Percentiles rank a stretch among this genome's conserved stretches.
Conservation (phyloP, 169 alveolate species). For the Ichthyophthirius multifiliis region DNA sequence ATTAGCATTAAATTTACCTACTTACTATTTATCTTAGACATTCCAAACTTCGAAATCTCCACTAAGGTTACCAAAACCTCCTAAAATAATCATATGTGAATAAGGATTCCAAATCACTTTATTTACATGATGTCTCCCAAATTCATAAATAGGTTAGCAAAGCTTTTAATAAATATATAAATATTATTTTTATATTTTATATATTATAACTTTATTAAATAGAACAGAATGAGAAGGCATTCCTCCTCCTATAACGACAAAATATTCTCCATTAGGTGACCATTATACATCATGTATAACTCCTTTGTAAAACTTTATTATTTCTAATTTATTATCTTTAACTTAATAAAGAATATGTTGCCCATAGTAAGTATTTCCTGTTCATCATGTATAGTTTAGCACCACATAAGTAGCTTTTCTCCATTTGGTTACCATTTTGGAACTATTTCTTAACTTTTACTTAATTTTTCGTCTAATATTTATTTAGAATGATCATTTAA, state of each 20-base stretch:
- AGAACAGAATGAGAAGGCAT: slow-evolving; percentile 13
- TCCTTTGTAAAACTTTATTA: neutral
- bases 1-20: neutral
- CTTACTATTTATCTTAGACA: neutral
- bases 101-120: slow-evolving; percentile 3
- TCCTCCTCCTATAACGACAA: neutral
- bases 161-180: neutral
- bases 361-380: slow-evolving; percentile 8
- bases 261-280: neutral
- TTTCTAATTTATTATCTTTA: neutral
- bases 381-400: slow-evolving; percentile 6
- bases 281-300: slow-evolving; percentile 7
- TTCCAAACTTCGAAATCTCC: slow-evolving; percentile 19
- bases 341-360: neutral
- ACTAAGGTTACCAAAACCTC: slow-evolving; percentile 4
- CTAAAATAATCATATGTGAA: neutral
- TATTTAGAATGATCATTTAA: neutral
- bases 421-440: slow-evolving; percentile 17
- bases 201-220: neutral
- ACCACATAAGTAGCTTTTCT: neutral
- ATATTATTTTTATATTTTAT: neutral
- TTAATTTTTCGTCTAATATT: neutral
- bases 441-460: neutral
- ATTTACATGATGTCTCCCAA: slow-evolving; percentile 15
- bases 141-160: neutral